Conservation (phyloP, 2,329 filamentous ascomycete species). For the Botryosphaeria dothidea region DNA sequence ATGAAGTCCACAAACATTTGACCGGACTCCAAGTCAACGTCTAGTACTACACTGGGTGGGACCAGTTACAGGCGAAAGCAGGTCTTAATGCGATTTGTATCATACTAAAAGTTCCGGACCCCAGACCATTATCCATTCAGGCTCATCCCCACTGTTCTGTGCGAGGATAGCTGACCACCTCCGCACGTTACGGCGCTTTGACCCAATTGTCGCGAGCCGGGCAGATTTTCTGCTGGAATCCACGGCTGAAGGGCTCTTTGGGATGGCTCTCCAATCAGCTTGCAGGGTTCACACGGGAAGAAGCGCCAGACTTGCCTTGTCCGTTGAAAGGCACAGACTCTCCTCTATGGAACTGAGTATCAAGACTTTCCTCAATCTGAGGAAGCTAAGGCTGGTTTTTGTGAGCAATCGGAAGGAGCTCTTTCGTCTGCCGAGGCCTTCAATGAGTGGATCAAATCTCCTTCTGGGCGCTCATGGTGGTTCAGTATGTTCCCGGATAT, state of each 20-base stretch:
- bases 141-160: neutral
- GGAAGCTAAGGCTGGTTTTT: neutral
- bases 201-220: neutral
- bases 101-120: neutral
- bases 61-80: neutral
- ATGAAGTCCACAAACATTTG: neutral
- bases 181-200: neutral
- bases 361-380: neutral
- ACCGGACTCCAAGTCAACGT: neutral
- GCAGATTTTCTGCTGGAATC: neutral
- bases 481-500: neutral
- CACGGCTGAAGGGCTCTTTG: neutral
- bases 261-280: neutral
- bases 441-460: neutral
- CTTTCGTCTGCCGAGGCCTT: neutral
- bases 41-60: neutral
- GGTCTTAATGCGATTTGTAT: neutral
- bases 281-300: neutral
- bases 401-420: conserved; percentile 5
- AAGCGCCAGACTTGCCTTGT: neutral
- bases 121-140: neutral
- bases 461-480: neutral
- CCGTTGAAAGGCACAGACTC: neutral
- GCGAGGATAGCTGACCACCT: neutral
- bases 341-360: neutral